Evolutionary conservation across 1,284 basidiomycete genomes (phyloP).

Genomic region (Pseudozyma sp.): DNA sequence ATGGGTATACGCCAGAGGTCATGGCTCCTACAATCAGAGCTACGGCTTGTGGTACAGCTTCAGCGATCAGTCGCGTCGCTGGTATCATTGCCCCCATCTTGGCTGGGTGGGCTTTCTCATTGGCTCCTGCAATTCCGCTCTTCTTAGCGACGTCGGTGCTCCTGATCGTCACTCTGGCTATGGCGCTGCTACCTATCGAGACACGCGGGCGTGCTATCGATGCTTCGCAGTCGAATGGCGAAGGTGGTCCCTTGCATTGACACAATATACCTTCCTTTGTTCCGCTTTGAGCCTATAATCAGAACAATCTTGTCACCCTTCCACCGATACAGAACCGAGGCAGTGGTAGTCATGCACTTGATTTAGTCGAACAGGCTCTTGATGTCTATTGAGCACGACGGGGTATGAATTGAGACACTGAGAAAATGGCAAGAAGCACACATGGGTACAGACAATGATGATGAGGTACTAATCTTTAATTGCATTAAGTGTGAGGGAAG

Average conservation of each 20-base stretch:
- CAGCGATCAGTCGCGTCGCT: conserved; percentile 59
- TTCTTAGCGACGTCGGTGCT: conserved; percentile 38
- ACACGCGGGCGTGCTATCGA: conserved; percentile 32
- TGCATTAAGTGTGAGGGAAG: conserved; percentile 10
- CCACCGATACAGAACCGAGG: too few relatives aligned
- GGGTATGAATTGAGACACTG: neutral
- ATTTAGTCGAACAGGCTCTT: too few relatives aligned
- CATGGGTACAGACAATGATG: neutral
- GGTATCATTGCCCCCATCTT: conserved; percentile 64
- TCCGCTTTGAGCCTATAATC: too few relatives aligned
- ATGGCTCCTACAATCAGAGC: conserved; percentile 61
- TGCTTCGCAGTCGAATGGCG: conserved; percentile 2
- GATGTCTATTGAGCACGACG: too few relatives aligned
- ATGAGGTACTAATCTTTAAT: conserved; percentile 17
- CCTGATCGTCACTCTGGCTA: conserved; percentile 30
- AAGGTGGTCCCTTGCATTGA: conserved; percentile 1
- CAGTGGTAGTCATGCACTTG: too few relatives aligned
- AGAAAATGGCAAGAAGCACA: neutral
- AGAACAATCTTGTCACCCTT: neutral
- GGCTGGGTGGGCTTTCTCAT: conserved; percentile 54
- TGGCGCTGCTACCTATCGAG: conserved; percentile 49
- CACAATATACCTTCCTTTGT: neutral
- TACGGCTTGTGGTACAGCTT: conserved; percentile 62
- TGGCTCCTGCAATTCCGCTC: conserved; percentile 38
- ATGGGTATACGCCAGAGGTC: conserved; percentile 65